Percentiles rank a stretch among this genome's conserved stretches.
Conservation (phyloP, 2,329 filamentous ascomycete species). For the Nannizziopsis arthrosporioides region DNA sequence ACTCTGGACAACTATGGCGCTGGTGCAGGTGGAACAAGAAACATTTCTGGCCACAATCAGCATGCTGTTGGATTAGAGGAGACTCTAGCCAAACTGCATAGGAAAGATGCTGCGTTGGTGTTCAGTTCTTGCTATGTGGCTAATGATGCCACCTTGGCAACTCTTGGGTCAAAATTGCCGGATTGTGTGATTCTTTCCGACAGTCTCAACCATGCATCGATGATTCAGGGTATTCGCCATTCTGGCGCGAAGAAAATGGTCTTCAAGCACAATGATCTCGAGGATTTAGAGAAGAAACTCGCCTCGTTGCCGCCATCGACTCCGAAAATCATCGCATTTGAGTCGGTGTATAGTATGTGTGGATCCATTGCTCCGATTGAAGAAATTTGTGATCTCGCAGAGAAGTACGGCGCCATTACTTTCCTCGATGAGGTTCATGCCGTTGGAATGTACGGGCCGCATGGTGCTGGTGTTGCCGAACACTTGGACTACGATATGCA, state of each 20-base stretch:
- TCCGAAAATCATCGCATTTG: conserved; percentile 97
- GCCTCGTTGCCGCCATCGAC: conserved; percentile 71
- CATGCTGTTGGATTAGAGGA: conserved; percentile 78
- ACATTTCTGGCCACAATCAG: conserved; percentile 95
- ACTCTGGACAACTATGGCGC: conserved; percentile 91
- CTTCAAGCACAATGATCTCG: conserved; percentile 97
- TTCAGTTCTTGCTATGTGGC: conserved; percentile 98
- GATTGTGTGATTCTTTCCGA: conserved; percentile 97
- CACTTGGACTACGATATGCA: conserved; percentile 91
- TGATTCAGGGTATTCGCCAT: conserved; percentile 98
- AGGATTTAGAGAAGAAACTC: conserved; percentile 82
- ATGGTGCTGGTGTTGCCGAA: conserved; percentile 90
- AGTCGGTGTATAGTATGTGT: conserved; percentile 99
- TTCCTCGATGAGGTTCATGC: conserved; percentile 98
- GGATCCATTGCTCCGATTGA: conserved; percentile 93
- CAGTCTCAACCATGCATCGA: conserved; percentile 93
- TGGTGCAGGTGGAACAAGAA: conserved; percentile 87
- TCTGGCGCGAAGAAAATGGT: conserved; percentile 95
- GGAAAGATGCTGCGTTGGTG: conserved; percentile 82
- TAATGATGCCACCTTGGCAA: conserved; percentile 92
- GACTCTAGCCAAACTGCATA: conserved; percentile 74
- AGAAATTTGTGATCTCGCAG: conserved; percentile 87
- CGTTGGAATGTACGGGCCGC: conserved; percentile 96
- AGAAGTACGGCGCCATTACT: conserved; percentile 95
- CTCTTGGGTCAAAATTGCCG: conserved; percentile 89